Evolutionary conservation across 208 protist genomes (phyloP), one percentile per base, ranked within the genome.

Genomic region (Trypanosoma grayi): DNA sequence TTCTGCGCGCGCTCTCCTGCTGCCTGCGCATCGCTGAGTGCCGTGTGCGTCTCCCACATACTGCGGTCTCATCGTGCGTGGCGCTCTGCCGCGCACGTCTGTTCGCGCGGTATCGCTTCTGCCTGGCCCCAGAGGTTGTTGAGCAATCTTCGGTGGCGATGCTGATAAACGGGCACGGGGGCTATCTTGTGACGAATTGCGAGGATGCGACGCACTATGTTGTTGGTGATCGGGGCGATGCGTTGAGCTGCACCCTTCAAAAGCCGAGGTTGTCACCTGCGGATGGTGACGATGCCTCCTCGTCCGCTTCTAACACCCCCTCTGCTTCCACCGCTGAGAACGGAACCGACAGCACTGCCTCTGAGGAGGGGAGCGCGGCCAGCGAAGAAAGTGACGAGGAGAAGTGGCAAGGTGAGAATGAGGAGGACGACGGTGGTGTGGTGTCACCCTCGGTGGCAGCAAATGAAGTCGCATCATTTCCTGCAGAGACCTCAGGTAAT

Each of bases 131-230:
- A 1, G 47, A 40, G 2, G 18, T 76, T 27, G 20, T 30, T 5
- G 61, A 70, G 4, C 20, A 36, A 7, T 55, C 58, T 22, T 27
- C 54, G 4, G 30, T 85, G 47, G 73, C 79, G 44, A 45, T 75
- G 39, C 20, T 81, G 14, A 54, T 91, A 24, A 58, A 70, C 24
- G 50, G 66, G 20, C 76, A 90, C 44, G 87, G 83, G 24, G 87
- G 70, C 0, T 73, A 56, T 6, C 43, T 93, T 8, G 79, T 82
- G 40, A 54, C 24, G 11, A 57, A 48, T 0, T 60, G 28, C 30
- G 50, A 44, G n/a, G 70, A 81, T 27, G 87, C 86, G 2, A 93
- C 86, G n/a, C 83, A 93, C 56, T 51, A 77, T 9, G 61, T 93
- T 9, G 34, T 65, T 60, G 25, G 9, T 1, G 43, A 55, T 18